A percentile compares a stretch with the other conserved stretches of the same genome.
phyloP scores from a whole-genome alignment of 495 filamentous ascomycete genomes.

The Trichoderma parareesei region DNA sequence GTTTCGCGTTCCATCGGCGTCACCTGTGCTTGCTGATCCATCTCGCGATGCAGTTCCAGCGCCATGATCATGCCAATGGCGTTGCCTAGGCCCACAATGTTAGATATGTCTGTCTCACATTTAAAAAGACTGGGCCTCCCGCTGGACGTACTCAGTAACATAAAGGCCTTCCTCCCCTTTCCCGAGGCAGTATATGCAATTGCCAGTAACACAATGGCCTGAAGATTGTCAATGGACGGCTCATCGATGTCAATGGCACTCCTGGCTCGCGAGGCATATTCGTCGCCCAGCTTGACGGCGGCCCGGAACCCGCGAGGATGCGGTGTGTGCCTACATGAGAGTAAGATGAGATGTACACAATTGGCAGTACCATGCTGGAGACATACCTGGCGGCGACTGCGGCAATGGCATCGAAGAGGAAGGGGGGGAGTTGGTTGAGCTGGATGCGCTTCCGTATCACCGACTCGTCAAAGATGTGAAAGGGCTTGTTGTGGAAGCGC shows the following conservation, averaged over 20 bases:
- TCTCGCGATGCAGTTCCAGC: slow-evolving; percentile 65
- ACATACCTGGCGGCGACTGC: slow-evolving; percentile 62
- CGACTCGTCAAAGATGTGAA: slow-evolving; percentile 67
- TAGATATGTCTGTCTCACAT: neutral
- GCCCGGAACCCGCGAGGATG: slow-evolving; percentile 53
- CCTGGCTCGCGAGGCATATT: slow-evolving; percentile 59
- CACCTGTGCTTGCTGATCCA: slow-evolving; percentile 48
- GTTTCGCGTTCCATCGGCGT: slow-evolving; percentile 60
- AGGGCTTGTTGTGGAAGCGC: slow-evolving; percentile 70
- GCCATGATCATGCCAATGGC: slow-evolving; percentile 75
- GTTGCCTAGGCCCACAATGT: slow-evolving; percentile 42
- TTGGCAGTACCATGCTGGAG: slow-evolving; percentile 9
- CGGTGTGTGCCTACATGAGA: slow-evolving; percentile 49
- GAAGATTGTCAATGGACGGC: slow-evolving; percentile 65
- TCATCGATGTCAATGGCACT: slow-evolving; percentile 67
- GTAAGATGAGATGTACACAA: slow-evolving; percentile 9
- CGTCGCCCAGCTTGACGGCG: slow-evolving; percentile 51
- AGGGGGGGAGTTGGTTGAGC: slow-evolving; percentile 53
- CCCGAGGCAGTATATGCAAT: slow-evolving; percentile 67
- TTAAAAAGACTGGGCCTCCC: neutral
- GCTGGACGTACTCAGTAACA: slow-evolving; percentile 59
- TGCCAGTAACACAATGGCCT: slow-evolving; percentile 66
- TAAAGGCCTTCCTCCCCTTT: slow-evolving; percentile 77
- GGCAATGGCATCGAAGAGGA: slow-evolving; percentile 62
- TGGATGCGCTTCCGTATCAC: slow-evolving; percentile 58